Evolutionary conservation across 345 rosid species (phyloP).

Genomic region (Pistacia integerrima): DNA sequence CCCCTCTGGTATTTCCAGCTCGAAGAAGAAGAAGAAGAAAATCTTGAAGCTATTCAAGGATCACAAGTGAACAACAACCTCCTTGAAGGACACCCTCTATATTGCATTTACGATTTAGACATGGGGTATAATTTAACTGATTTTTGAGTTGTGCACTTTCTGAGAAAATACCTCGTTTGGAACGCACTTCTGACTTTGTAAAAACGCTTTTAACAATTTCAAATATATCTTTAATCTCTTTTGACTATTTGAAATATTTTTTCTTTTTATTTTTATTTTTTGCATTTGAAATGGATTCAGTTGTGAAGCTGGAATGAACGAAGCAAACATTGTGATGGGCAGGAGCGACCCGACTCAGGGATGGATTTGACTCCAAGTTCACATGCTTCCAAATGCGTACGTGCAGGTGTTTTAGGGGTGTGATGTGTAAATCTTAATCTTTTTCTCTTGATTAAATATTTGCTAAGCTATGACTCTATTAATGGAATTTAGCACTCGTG

Average conservation of each 20-base stretch:
- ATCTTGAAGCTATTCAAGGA: conserved; percentile 12
- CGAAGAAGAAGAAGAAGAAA: conserved; percentile 7
- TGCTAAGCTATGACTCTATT: too few relatives aligned
- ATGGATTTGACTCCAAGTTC: conserved; percentile 19
- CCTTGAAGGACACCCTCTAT: neutral
- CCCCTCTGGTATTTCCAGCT: conserved; percentile 21
- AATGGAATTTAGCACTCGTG: too few relatives aligned
- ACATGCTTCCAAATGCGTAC: neutral
- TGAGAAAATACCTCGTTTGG: too few relatives aligned
- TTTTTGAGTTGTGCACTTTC: too few relatives aligned
- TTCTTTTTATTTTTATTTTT: neutral
- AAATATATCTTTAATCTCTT: neutral
- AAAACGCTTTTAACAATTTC: too few relatives aligned
- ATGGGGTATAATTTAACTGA: conserved; percentile 16
- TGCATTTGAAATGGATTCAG: conserved; percentile 17
- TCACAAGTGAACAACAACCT: neutral
- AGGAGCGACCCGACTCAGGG: neutral
- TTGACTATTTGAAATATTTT: too few relatives aligned
- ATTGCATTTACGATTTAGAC: conserved; percentile 3
- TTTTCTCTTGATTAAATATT: neutral
- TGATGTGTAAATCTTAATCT: too few relatives aligned
- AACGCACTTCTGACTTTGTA: neutral
- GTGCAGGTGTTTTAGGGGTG: too few relatives aligned
- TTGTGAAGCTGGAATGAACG: conserved; percentile 3
- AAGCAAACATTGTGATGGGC: neutral